These are phyloP conservation scores for Escallonia herrerae DNA, from an alignment of 129 eudicot genomes.

Conservation along the genomic window DNA sequence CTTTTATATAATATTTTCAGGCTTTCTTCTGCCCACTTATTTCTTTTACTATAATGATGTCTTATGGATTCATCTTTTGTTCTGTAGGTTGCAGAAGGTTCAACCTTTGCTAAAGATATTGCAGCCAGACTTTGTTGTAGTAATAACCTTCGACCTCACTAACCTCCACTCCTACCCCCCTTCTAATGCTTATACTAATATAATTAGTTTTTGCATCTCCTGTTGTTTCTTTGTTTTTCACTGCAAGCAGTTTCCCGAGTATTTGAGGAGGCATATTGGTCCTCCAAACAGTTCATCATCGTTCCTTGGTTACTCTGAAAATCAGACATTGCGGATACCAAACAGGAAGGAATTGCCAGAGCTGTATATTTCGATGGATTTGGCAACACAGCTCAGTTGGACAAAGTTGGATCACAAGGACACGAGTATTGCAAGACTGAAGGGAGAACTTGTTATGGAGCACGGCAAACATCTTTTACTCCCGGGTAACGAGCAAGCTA, in stretches of 20 bases:
- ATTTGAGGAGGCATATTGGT: constrained; percentile 21
- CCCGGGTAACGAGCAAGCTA: constrained; percentile 13
- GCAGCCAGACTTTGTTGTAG: constrained; percentile 70
- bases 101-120: constrained; percentile 53
- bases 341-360: constrained; percentile 26
- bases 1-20: neutral
- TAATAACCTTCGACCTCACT: constrained; percentile 10
- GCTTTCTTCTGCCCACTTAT: neutral
- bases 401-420: constrained; percentile 31
- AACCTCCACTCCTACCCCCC: neutral
- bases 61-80: constrained; percentile 2
- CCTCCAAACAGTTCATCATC: constrained; percentile 26
- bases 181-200: no score
- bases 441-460: constrained; percentile 55
- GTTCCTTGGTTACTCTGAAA: constrained; percentile 35
- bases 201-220: no score
- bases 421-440: constrained; percentile 38
- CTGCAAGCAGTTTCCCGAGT: constrained; percentile 57
- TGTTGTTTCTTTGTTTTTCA: constrained; percentile 6
- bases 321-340: constrained; percentile 40
- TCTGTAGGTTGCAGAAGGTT: constrained; percentile 52
- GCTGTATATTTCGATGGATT: constrained; percentile 44
- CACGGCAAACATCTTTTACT: constrained; percentile 43
- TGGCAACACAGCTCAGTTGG: constrained; percentile 38
- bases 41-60: neutral